Evolutionary conservation across 805 yeast genomes (phyloP), one percentile per base, ranked within the genome.

Genomic region (Cyberlindnera mycetangii): DNA sequence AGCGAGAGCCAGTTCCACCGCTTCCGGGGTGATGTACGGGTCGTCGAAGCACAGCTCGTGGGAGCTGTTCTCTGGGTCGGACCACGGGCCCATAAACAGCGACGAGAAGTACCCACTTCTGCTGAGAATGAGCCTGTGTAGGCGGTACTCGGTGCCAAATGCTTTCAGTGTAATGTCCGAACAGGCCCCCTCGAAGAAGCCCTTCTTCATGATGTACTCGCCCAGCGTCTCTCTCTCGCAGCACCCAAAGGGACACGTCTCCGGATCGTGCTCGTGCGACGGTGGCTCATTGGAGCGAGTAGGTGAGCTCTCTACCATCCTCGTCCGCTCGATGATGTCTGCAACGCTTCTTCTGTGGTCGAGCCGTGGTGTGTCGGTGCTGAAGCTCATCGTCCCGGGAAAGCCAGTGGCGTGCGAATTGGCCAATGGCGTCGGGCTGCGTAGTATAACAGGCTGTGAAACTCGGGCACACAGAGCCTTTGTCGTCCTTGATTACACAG

Each of bases 161-260:
- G 79, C 81, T 45, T 47, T 55, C 9, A 78, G 58, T 0, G 73
- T 65, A 28, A 76, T 72, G 56, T 76, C 81, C 1, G 75, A 69
- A 45, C 75, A 74, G 2, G 65, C 66, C 0, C 79, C 79, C 32
- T 70, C 68, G 7, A 70, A 43, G 48, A 70, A 67, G 1, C 76
- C 79, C 31, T 65, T 56, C 38, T 60, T 59, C 45, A 64, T 59
- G 25, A 72, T 58, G 46, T 66, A 68, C 17, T 61, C 66, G 4
- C 56, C 41, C 8, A 65, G 28, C 6, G 49, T 32, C 31, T 45
- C 53, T 2, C 39, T 37, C n/a, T 47, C 54, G 33, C 66, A 62
- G 39, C 66, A 61, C 0, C 65, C 64, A 43, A 42, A 57, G 4
- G 62, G 52, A 33, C 66, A 62, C 4, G 50, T 33, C 16, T 51